Conservation (phyloP, 345 rosid species). For the Populus davidiana region DNA sequence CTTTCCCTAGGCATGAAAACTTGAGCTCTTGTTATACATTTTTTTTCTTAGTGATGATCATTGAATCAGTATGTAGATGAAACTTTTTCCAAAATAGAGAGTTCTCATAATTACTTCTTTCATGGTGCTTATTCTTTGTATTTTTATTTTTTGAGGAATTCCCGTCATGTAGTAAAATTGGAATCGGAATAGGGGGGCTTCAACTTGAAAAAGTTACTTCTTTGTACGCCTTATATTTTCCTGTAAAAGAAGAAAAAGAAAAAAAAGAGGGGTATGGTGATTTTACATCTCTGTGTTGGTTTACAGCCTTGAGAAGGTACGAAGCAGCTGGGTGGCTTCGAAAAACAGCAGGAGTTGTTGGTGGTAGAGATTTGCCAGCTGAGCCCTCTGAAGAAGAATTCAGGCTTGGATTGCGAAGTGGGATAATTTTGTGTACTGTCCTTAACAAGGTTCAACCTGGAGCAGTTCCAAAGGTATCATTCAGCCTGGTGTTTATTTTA, state of each 20-base stretch:
- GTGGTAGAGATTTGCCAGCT: slow-evolving; percentile 29
- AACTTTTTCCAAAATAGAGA: neutral
- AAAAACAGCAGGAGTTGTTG: slow-evolving; percentile 23
- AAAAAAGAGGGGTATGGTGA: neutral
- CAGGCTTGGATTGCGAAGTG: slow-evolving; percentile 29
- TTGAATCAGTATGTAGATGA: neutral
- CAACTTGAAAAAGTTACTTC: neutral
- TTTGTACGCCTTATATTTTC: neutral
- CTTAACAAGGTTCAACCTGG: slow-evolving; percentile 37
- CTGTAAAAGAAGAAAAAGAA: neutral
- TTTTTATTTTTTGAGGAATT: neutral
- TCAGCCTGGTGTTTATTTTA: neutral
- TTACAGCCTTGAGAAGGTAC: slow-evolving; percentile 23
- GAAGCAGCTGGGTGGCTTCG: slow-evolving; percentile 38
- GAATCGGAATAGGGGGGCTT: neutral
- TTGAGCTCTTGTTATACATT: neutral
- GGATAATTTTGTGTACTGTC: slow-evolving; percentile 30
- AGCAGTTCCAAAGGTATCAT: slow-evolving; percentile 28
- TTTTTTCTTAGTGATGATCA: slow-evolving; percentile 1
- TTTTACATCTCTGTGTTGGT: neutral
- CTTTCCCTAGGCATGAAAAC: neutral
- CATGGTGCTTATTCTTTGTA: neutral
- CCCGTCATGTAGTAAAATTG: neutral
- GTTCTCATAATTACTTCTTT: neutral
- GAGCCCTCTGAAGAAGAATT: slow-evolving; percentile 39